Conservation (phyloP, 257 asterid species). For the Agastache rugosa region DNA sequence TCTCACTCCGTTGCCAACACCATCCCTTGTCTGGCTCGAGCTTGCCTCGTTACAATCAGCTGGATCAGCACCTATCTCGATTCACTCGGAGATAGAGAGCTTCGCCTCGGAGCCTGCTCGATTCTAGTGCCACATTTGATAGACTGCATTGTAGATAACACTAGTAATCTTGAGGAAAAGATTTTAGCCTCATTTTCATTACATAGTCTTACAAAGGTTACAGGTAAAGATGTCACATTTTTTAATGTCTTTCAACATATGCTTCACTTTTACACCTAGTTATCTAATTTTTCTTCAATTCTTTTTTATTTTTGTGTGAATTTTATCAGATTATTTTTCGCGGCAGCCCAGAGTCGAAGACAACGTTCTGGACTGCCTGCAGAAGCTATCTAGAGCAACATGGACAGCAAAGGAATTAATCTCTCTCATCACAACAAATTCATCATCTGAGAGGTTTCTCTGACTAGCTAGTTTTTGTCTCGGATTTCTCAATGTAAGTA, state of each 20-base stretch:
- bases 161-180: constrained; percentile 59
- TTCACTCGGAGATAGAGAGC: constrained; percentile 46
- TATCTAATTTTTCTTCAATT: not conserved
- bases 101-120: constrained; percentile 55
- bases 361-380: constrained; percentile 49
- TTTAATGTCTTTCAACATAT: not conserved
- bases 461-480: not conserved
- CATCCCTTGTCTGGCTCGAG: constrained; percentile 73
- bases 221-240: constrained; percentile 49
- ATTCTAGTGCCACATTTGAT: constrained; percentile 56
- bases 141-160: constrained; percentile 45
- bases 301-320: not conserved
- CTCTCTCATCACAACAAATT: constrained; percentile 42
- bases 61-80: constrained; percentile 68
- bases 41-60: constrained; percentile 70
- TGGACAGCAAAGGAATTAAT: constrained; percentile 79
- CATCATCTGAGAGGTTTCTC: constrained; percentile 5
- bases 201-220: constrained; percentile 53
- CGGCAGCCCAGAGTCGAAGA: constrained; percentile 34
- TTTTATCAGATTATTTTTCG: constrained; percentile 50
- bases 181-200: constrained; percentile 68
- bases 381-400: constrained; percentile 56
- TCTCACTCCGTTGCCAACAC: constrained; percentile 65
- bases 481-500: not conserved
- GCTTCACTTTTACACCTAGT: not conserved